A percentile compares a stretch with the other conserved stretches of the same genome.
Evolutionary conservation across 2,329 filamentous ascomycete species (phyloP).

Genomic region (Cercospora sojina): DNA sequence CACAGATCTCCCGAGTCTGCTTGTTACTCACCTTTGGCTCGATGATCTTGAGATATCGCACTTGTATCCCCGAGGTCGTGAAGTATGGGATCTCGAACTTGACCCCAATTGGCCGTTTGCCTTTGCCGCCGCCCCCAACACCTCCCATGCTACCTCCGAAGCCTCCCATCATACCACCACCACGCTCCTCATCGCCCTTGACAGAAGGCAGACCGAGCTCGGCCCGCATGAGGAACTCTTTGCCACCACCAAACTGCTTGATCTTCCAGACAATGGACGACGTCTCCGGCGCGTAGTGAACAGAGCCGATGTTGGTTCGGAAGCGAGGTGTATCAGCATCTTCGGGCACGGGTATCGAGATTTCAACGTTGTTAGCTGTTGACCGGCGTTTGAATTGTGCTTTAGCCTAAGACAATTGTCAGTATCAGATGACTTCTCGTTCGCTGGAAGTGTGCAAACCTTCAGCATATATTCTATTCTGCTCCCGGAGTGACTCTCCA

Average conservation of each 20-base stretch:
- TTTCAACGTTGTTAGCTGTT: constrained; percentile 98
- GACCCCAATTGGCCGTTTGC: constrained; percentile 94
- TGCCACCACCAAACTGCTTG: constrained; percentile 97
- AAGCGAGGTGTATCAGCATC: constrained; percentile 95
- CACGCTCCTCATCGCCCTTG: constrained; percentile 83
- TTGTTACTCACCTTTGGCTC: constrained; percentile 78
- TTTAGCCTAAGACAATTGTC: constrained; percentile 59
- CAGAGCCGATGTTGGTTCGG: constrained; percentile 93
- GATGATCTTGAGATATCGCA: constrained; percentile 97
- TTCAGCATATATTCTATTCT: constrained; percentile 99
- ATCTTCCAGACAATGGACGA: constrained; percentile 99
- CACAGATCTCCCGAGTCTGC: neutral
- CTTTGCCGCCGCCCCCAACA: constrained; percentile 79
- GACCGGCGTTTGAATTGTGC: constrained; percentile 97
- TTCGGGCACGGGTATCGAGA: constrained; percentile 93
- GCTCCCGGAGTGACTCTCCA: constrained; percentile 92
- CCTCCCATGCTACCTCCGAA: constrained; percentile 97
- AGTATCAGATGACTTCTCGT: neutral
- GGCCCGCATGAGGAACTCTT: constrained; percentile 97
- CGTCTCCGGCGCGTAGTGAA: constrained; percentile 96
- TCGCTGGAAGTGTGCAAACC: constrained; percentile 41
- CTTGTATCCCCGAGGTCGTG: constrained; percentile 98
- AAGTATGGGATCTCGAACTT: constrained; percentile 99
- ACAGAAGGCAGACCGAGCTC: constrained; percentile 93
- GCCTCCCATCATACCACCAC: constrained; percentile 95